Evolutionary conservation across 345 rosid genomes (phyloP), one percentile per base, ranked within the genome.

Genomic region (Lepidium didymum): DNA sequence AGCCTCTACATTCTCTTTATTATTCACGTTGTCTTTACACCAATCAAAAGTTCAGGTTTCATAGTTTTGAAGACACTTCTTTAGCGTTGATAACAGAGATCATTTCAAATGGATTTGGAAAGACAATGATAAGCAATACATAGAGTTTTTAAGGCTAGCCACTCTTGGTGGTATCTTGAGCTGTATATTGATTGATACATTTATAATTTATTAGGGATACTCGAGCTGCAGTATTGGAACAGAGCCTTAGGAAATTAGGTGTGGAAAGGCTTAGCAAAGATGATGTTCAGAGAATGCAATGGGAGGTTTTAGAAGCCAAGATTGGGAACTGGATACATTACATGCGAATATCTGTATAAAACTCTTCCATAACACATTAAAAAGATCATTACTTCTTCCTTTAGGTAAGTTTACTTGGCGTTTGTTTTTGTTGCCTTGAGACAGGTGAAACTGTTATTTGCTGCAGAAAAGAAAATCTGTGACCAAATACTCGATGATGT

Each of bases 281-380:
- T 64, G 97, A 91, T 69, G 96, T 91, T 52, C 99, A 94, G 81
- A 94, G 77, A 84, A 86, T 94, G 99, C 99, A 85, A 41, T 91
- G 99, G 99, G 97, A 94, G 67, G 96, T 87, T 71, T 78, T 94
- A 78, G 97, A 94, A 79, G 92, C 97, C 21, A 94, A 94, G 79
- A 94, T 94, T 53, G 97, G 92, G 74, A 90, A 88, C 47, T 93
- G 98, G 98, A 90, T 90, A 70, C 97, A 88, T 79, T 86, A 84
- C 73, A 90, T 94, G 99, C 82, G 97, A 49, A 89, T 94, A 74
- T 84, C 97, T 16, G 99, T 94, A 78, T 4, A 18, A 43, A 80
- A 68, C 68, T 75, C 62, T 73, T 63, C 10, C 37, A 2, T 14
- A 33, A 40, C 41, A 52, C 13, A 11, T 4, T 4, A 34, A 4